Conservation (phyloP, 192 early-diverging fungal species). For the Dissophora ornata region DNA sequence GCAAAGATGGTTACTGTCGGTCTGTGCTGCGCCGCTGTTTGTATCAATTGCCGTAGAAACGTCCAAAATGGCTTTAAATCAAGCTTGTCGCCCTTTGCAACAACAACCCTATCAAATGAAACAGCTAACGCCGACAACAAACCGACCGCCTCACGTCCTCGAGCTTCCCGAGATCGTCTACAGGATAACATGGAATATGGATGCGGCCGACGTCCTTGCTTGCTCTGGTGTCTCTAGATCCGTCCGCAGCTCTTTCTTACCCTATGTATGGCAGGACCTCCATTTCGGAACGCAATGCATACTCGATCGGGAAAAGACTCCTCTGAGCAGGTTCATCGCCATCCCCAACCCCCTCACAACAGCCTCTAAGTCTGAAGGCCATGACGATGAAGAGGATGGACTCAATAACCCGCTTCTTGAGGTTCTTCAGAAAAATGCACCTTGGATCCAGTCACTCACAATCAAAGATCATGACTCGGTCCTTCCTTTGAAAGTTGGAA, state of each 20-base stretch:
- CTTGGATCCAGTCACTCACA: conserved; percentile 4
- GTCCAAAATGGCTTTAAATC: no score
- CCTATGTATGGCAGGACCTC: conserved; percentile 28
- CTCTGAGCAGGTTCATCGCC: neutral
- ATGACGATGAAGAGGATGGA: neutral
- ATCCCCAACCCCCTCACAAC: neutral
- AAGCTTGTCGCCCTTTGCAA: no score
- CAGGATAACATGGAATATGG: conserved; percentile 6
- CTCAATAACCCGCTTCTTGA: neutral
- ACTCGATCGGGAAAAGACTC: neutral
- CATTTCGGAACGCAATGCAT: conserved; percentile 7
- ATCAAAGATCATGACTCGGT: conserved; percentile 7
- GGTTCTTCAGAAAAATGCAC: neutral
- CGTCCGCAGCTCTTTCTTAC: conserved; percentile 7
- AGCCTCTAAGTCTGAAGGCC: neutral
- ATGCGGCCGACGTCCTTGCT: conserved; percentile 12
- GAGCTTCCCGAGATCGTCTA: conserved; percentile 19
- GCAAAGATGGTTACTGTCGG: no score
- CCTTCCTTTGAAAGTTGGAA: neutral
- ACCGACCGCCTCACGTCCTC: no score
- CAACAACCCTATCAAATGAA: no score
- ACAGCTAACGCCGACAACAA: no score
- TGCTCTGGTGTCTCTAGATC: conserved; percentile 7
- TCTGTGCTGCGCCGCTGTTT: no score
- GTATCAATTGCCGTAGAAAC: no score